These are phyloP conservation scores for Drechslerella dactyloides DNA, from an alignment of 2,329 filamentous ascomycete species.

Conservation along the genomic window DNA sequence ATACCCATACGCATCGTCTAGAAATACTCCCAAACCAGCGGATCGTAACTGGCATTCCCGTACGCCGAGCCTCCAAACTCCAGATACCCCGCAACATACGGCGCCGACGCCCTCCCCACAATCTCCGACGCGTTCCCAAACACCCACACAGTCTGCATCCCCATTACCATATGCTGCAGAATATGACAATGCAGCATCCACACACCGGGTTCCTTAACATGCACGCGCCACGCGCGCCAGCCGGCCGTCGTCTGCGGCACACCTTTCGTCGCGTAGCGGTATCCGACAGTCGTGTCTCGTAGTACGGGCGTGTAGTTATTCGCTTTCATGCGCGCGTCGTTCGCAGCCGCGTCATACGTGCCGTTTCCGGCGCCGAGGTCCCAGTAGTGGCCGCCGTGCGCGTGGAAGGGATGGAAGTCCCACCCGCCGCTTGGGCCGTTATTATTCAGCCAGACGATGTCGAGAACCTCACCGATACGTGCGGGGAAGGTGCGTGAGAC, in stretches of 20 bases:
- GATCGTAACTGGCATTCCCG: slow-evolving; percentile 59
- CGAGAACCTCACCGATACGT: slow-evolving; percentile 65
- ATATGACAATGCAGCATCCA: slow-evolving; percentile 71
- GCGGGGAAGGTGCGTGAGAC: slow-evolving; percentile 63
- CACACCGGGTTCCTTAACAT: slow-evolving; percentile 64
- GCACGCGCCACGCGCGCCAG: slow-evolving; percentile 69
- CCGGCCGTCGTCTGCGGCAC: slow-evolving; percentile 60
- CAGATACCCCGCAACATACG: slow-evolving; percentile 60
- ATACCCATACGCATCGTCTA: neutral
- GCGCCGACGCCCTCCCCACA: slow-evolving; percentile 56
- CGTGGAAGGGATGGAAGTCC: slow-evolving; percentile 65
- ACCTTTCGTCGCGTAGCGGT: slow-evolving; percentile 62
- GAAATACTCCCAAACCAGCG: slow-evolving; percentile 54
- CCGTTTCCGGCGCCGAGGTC: slow-evolving; percentile 65
- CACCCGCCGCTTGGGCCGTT: slow-evolving; percentile 57
- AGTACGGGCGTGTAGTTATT: slow-evolving; percentile 58
- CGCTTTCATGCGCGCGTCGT: slow-evolving; percentile 60
- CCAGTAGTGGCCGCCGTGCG: slow-evolving; percentile 65
- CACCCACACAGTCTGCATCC: slow-evolving; percentile 61
- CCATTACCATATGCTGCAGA: slow-evolving; percentile 67
- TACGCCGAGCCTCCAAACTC: slow-evolving; percentile 61
- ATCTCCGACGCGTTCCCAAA: slow-evolving; percentile 59
- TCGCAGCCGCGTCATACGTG: slow-evolving; percentile 62
- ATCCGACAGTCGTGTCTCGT: slow-evolving; percentile 65
- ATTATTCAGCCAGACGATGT: slow-evolving; percentile 63